Evolutionary conservation across 2,329 filamentous ascomycete genomes (phyloP).

Genomic region (Colletotrichum shisoi): DNA sequence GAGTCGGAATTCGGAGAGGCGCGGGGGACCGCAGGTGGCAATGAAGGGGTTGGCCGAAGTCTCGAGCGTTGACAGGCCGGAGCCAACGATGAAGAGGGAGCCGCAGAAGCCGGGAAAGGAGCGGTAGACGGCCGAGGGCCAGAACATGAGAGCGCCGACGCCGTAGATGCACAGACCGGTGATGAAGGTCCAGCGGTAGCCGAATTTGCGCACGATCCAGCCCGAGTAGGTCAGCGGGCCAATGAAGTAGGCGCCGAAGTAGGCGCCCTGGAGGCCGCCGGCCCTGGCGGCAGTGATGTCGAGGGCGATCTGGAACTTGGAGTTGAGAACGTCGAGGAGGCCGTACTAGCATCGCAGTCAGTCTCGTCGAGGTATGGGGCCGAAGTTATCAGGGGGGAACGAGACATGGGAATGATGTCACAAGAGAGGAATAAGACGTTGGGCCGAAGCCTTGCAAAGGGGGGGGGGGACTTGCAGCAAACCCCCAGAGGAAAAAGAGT

Average conservation of each 20-base stretch:
- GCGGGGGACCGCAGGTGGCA: constrained; percentile 65
- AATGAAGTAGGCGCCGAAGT: constrained; percentile 58
- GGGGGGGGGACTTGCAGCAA: constrained; percentile 44
- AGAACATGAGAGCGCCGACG: constrained; percentile 65
- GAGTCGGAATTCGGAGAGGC: constrained; percentile 65
- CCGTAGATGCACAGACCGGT: constrained; percentile 65
- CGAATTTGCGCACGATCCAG: constrained; percentile 69
- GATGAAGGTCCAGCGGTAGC: constrained; percentile 74
- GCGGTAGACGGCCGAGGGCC: constrained; percentile 63
- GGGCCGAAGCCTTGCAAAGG: no score
- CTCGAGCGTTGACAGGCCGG: constrained; percentile 60
- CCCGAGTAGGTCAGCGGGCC: constrained; percentile 51
- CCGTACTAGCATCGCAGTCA: constrained; percentile 26
- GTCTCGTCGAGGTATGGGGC: no score
- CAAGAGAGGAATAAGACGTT: no score
- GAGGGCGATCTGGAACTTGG: constrained; percentile 59
- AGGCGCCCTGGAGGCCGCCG: constrained; percentile 59
- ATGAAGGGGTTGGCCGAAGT: constrained; percentile 65
- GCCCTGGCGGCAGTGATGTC: constrained; percentile 55
- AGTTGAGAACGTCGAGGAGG: constrained; percentile 54
- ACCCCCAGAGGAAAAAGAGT: constrained; percentile 63
- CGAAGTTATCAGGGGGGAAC: no score
- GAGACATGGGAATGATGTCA: no score
- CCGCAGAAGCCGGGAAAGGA: constrained; percentile 68
- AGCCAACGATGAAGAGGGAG: constrained; percentile 58